Percentiles rank a stretch among this genome's conserved stretches.
phyloP scores from a whole-genome alignment of 2,329 filamentous ascomycete genomes.

The Pseudocercospora eumusae region DNA sequence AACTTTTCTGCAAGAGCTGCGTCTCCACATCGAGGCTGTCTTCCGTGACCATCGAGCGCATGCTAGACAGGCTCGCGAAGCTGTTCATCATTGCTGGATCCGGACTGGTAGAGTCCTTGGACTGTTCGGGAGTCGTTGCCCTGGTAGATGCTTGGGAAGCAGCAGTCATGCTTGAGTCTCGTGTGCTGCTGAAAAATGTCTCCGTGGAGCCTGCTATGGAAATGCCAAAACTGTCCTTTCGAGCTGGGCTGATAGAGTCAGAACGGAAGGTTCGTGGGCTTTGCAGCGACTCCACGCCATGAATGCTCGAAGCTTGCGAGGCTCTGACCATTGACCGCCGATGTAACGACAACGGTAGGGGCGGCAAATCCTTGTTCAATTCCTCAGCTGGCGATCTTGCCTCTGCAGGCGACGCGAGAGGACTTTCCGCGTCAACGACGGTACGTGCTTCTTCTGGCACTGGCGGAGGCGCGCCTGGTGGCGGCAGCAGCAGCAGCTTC shows the following conservation, averaged over 20 bases:
- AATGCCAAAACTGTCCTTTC: slow-evolving; percentile 69
- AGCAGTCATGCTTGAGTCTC: slow-evolving; percentile 78
- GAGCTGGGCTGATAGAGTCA: slow-evolving; percentile 24
- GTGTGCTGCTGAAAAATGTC: slow-evolving; percentile 70
- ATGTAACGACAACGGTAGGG: slow-evolving; percentile 16
- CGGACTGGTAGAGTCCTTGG: slow-evolving; percentile 43
- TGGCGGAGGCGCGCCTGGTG: slow-evolving; percentile 16
- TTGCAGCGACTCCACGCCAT: slow-evolving; percentile 22
- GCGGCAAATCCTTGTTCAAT: slow-evolving; percentile 18
- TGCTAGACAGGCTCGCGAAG: slow-evolving; percentile 64
- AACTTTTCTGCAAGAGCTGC: slow-evolving; percentile 86
- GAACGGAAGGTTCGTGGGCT: slow-evolving; percentile 18
- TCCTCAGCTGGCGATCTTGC: slow-evolving; percentile 6
- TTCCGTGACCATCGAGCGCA: slow-evolving; percentile 66
- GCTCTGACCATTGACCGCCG: slow-evolving; percentile 19
- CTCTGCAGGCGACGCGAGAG: slow-evolving; percentile 15
- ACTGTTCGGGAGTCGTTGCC: slow-evolving; percentile 79
- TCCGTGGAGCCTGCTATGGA: slow-evolving; percentile 77
- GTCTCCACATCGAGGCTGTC: slow-evolving; percentile 78
- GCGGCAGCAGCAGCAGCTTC: slow-evolving; percentile 17
- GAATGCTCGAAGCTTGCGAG: slow-evolving; percentile 23
- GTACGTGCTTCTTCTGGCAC: slow-evolving; percentile 5
- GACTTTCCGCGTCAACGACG: not conserved
- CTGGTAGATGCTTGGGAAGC: slow-evolving; percentile 81
- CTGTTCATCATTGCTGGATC: slow-evolving; percentile 62